Conservation (phyloP, 106 monocot genomes). For the Acorus gramineus region DNA sequence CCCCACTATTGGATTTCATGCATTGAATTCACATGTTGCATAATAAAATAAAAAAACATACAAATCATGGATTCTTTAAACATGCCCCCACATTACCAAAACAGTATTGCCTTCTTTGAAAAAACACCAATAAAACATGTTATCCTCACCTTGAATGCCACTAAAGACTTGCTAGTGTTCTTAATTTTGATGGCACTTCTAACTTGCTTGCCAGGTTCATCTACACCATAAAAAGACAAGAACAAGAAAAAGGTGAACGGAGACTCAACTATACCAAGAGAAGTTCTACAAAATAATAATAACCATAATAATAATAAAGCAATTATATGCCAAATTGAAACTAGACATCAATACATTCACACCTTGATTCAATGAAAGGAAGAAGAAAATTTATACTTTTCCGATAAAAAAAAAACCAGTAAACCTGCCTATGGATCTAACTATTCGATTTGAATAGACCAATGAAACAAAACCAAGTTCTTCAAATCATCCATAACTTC, state of each 20-base stretch:
- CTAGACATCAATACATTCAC: constrained; percentile 8
- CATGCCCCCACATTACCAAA: not conserved
- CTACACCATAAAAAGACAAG: constrained; percentile 9
- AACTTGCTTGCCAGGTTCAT: constrained; percentile 39
- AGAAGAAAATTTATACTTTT: no score
- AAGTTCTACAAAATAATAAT: no score
- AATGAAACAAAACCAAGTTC: no score
- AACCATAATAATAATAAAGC: no score
- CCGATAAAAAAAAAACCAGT: no score
- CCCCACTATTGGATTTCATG: no score
- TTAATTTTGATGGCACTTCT: constrained; percentile 38
- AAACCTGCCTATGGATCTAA: no score
- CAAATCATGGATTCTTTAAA: not conserved
- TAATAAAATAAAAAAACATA: not conserved
- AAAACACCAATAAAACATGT: not conserved
- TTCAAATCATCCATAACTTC: no score
- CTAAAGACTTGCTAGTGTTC: constrained; percentile 36
- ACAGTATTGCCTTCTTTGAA: not conserved
- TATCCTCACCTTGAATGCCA: constrained; percentile 32
- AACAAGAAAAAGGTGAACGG: not conserved
- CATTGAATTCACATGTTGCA: not conserved
- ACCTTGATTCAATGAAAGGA: no score
- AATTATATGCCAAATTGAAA: not conserved
- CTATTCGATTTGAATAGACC: no score
- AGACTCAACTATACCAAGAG: no score